Percentiles rank a stretch among this genome's conserved stretches.
These are phyloP conservation scores for Cladosporium cucumerinum DNA, from an alignment of 2,329 filamentous ascomycete species.

Conservation along the genomic window DNA sequence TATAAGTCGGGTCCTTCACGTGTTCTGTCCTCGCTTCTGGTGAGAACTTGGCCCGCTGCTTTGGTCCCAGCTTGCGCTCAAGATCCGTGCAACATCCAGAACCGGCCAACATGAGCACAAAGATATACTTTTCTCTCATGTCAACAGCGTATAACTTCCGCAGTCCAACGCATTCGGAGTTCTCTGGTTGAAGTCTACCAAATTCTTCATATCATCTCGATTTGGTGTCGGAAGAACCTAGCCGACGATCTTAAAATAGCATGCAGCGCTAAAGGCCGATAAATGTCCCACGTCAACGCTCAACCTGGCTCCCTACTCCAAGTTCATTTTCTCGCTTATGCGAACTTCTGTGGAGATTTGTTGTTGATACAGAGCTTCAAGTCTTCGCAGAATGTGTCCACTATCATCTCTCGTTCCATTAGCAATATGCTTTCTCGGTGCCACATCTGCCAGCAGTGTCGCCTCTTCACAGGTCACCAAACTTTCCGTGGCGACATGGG, in stretches of 20 bases:
- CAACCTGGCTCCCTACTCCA: neutral
- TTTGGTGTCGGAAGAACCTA: neutral
- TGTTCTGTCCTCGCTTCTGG: neutral
- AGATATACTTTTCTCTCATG: neutral
- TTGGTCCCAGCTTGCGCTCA: neutral
- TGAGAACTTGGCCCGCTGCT: no score
- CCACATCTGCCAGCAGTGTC: neutral
- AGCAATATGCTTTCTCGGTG: neutral
- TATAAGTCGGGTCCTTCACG: neutral
- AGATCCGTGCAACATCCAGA: neutral
- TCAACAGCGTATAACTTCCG: neutral
- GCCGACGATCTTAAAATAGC: neutral
- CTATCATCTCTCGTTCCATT: neutral
- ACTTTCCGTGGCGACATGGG: neutral
- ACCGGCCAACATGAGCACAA: neutral
- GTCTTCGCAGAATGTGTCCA: neutral
- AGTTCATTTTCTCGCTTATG: neutral
- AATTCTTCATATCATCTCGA: neutral
- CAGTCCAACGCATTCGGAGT: neutral
- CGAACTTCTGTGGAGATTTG: neutral
- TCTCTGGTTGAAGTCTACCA: neutral
- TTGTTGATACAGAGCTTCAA: neutral
- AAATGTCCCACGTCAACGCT: neutral
- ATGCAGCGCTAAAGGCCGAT: neutral
- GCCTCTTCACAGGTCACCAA: neutral